These are phyloP conservation scores for Ustilago trichophora DNA, from an alignment of 1,284 basidiomycete species.

Conservation along the genomic window DNA sequence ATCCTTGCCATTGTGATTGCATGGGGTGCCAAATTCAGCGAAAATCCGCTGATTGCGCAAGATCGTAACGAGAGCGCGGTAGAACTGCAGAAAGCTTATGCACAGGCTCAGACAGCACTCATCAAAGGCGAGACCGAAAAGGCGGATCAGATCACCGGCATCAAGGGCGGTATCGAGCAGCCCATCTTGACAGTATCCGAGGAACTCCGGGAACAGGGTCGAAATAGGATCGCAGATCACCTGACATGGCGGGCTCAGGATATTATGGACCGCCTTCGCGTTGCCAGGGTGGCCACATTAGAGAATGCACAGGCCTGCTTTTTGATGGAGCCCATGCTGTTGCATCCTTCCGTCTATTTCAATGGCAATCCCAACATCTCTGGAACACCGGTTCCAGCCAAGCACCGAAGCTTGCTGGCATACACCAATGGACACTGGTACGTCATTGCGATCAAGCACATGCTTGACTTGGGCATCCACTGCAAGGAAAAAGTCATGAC, in stretches of 20 bases:
- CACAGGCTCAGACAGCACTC: constrained; percentile 37
- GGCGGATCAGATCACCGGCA: constrained; percentile 38
- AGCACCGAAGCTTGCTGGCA: constrained; percentile 25
- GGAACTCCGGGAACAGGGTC: constrained; percentile 67
- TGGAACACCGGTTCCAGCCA: constrained; percentile 27
- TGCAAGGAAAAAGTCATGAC: constrained; percentile 45
- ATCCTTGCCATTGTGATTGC: constrained; percentile 87
- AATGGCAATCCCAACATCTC: constrained; percentile 30
- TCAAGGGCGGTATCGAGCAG: constrained; percentile 48
- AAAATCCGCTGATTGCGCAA: constrained; percentile 79
- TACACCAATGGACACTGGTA: constrained; percentile 51
- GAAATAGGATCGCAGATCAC: constrained; percentile 79
- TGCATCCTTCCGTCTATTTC: constrained; percentile 34
- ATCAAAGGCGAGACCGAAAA: constrained; percentile 39
- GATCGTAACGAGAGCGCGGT: constrained; percentile 76
- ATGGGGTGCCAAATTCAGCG: constrained; percentile 90
- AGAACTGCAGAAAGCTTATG: constrained; percentile 37
- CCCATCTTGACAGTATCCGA: constrained; percentile 43
- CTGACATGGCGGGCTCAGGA: constrained; percentile 72
- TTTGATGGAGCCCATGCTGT: constrained; percentile 49
- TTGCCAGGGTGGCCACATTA: constrained; percentile 79
- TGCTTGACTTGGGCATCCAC: constrained; percentile 54
- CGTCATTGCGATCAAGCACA: constrained; percentile 45
- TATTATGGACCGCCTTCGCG: constrained; percentile 79
- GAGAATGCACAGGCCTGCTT: constrained; percentile 73